Percentiles rank a stretch among this genome's conserved stretches.
Evolutionary conservation across 2,329 filamentous ascomycete genomes (phyloP).

Genomic region (Clarireedia sp.): DNA sequence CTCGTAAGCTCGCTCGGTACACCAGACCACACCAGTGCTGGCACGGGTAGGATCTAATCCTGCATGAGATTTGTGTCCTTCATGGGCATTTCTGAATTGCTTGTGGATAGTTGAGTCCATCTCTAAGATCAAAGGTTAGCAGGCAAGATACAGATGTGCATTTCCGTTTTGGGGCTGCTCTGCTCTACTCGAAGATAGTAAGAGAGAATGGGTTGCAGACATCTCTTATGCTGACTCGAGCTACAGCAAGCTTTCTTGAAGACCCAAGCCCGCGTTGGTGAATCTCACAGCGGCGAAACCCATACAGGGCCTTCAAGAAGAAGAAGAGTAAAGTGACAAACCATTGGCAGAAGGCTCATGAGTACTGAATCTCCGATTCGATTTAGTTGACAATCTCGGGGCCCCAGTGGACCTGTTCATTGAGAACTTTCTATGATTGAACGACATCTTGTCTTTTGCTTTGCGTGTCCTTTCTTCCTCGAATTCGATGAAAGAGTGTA

Average conservation of each 20-base stretch:
- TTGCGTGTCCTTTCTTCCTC: background rate
- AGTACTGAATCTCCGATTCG: constrained; percentile 47
- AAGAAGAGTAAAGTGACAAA: constrained; percentile 30
- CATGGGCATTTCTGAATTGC: constrained; percentile 83
- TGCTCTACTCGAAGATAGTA: background rate
- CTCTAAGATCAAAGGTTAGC: constrained; percentile 44
- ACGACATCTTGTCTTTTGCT: constrained; percentile 27
- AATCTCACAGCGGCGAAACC: too few relatives aligned
- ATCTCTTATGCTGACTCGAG: too few relatives aligned
- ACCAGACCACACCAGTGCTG: constrained; percentile 93
- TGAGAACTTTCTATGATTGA: constrained; percentile 54
- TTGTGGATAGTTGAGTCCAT: constrained; percentile 75
- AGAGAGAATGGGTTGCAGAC: too few relatives aligned
- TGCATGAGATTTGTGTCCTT: constrained; percentile 83
- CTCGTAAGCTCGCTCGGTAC: constrained; percentile 77
- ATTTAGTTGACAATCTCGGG: constrained; percentile 39
- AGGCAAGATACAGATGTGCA: background rate
- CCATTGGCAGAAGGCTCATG: constrained; percentile 49
- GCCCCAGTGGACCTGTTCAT: constrained; percentile 59
- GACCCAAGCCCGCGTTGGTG: background rate
- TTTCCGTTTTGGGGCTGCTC: background rate
- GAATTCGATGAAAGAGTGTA: background rate
- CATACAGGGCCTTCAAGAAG: background rate
- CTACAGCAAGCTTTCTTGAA: background rate
- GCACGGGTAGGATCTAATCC: constrained; percentile 82